Percentiles rank a stretch among this genome's conserved stretches.
Conservation (phyloP, 1,139 yeast species). For the Petasospora rhodanensis region DNA sequence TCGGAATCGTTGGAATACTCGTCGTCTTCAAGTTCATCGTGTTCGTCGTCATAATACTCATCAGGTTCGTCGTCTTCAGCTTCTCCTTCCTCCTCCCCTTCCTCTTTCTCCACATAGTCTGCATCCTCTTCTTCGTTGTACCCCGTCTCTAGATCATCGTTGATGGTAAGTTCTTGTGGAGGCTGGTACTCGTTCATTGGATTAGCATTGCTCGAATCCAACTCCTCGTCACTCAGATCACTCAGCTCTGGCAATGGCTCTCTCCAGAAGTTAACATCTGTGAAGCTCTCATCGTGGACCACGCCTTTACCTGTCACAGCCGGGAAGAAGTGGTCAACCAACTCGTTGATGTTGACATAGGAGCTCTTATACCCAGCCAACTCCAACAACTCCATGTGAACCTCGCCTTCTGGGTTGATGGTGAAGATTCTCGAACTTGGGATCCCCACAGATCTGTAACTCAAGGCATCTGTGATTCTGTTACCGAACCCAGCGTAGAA, state of each 20-base stretch:
- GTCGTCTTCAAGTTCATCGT: constrained; percentile 11
- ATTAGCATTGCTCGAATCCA: constrained; percentile 5
- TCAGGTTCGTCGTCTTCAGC: constrained; percentile 15
- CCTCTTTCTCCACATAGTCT: constrained; percentile 17
- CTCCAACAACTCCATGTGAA: constrained; percentile 93
- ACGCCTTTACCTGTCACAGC: constrained; percentile 48
- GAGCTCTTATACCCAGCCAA: constrained; percentile 89
- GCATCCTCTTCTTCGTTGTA: constrained; percentile 19
- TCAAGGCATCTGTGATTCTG: constrained; percentile 92
- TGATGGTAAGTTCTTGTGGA: constrained; percentile 8
- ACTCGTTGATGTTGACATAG: constrained; percentile 84
- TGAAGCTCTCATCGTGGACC: constrained; percentile 57
- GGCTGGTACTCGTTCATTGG: constrained; percentile 7
- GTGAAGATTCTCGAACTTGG: constrained; percentile 95
- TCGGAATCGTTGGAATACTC: constrained; percentile 16
- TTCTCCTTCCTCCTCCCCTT: constrained; percentile 15
- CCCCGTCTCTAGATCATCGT: constrained; percentile 20
- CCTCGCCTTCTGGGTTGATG: constrained; percentile 95
- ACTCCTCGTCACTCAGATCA: constrained; percentile 30
- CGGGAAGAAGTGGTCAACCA: constrained; percentile 97
- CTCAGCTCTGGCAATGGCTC: constrained; percentile 64
- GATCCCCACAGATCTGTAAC: constrained; percentile 89
- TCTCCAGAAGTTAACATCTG: constrained; percentile 91
- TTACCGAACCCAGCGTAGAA: constrained; percentile 98
- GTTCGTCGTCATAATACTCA: constrained; percentile 9